These are phyloP conservation scores for Trypanosoma mega DNA, from an alignment of 208 protist species.

Conservation along the genomic window DNA sequence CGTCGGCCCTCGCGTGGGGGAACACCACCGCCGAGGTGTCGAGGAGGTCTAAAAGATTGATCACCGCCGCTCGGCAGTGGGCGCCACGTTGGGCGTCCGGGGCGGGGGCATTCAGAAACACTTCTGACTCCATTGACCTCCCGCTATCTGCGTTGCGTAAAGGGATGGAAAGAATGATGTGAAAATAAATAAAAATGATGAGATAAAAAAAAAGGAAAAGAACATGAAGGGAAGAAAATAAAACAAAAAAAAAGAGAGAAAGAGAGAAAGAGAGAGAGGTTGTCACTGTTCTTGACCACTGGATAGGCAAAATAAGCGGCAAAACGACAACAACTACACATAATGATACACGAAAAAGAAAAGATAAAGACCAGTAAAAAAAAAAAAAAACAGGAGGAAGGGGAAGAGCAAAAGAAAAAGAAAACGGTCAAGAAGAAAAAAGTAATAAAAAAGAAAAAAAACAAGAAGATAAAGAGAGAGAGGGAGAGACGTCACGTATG, in stretches of 20 bases:
- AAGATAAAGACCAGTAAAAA: background rate
- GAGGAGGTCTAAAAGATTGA: slow-evolving; percentile 24
- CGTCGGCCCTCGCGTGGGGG: too few relatives aligned
- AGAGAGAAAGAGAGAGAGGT: too few relatives aligned
- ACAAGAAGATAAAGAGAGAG: slow-evolving; percentile 1
- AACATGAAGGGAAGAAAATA: too few relatives aligned
- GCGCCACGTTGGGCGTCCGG: background rate
- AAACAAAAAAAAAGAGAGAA: too few relatives aligned
- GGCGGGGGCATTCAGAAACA: slow-evolving; percentile 1
- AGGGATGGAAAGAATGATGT: too few relatives aligned
- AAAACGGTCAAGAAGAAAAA: background rate
- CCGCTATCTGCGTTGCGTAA: background rate
- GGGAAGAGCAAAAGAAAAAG: background rate
- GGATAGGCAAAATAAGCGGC: too few relatives aligned
- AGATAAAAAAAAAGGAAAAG: too few relatives aligned
- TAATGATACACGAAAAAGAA: background rate
- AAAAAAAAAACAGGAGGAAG: background rate
- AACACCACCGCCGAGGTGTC: too few relatives aligned
- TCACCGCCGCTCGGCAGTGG: slow-evolving; percentile 14
- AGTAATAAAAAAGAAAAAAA: slow-evolving; percentile 7
- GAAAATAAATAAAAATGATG: too few relatives aligned
- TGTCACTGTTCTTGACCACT: too few relatives aligned
- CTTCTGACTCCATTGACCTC: slow-evolving; percentile 10
- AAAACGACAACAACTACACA: too few relatives aligned
- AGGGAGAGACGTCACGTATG: background rate